Base-by-base conservation (phyloP, 805 yeast genomes). In the Candida awuae region DNA sequence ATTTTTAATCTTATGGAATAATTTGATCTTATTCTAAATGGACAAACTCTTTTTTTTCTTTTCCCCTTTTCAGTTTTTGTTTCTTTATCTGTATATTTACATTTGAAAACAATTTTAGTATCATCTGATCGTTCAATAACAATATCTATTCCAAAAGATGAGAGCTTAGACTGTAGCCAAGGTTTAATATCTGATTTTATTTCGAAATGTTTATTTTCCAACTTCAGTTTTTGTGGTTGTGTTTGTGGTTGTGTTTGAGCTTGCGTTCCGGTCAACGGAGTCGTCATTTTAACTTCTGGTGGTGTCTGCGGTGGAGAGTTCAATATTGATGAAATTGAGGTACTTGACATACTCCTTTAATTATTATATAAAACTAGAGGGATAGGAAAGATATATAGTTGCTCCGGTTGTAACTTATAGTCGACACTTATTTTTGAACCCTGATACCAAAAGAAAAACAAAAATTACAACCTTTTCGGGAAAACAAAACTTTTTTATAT, bases 21-120 rank as follows among this genome's bases (percentile, higher is more conserved):
- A 46, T 79, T 77, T 2, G 84, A 84, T 39, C 86, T 56, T 31
- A 79, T 67, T 53, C 80, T 64, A 51, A 79, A 79, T 2, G 84
- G 84, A 51, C 85, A 79, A 26, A 38, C 43, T 22, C 35, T 37
- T 17, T 66, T 63, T 12, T 61, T 61, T 32, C 45, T 46, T 2
- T 9, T 26, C 4, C 10, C 10, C 10, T 10, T 25, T 13, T 6
- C 13, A 4, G 28, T 22, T 23, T 14, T 20, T 19, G 27, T 23
- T 18, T 12, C 17, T 17, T 27, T 35, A 10, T 10, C 17, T n/a
- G 19, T 21, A n/a, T 70, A 65, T 47, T 74, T 76, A 52, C 84
- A 77, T 50, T 74, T 72, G 59, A 77, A 77, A 14, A 77, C 74
- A 15, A 77, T 75, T 54, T 77, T 77, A 32, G 70, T 61, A 34